Evolutionary conservation across 2,329 filamentous ascomycete genomes (phyloP).

Genomic region (Aspergillus aculeatus): DNA sequence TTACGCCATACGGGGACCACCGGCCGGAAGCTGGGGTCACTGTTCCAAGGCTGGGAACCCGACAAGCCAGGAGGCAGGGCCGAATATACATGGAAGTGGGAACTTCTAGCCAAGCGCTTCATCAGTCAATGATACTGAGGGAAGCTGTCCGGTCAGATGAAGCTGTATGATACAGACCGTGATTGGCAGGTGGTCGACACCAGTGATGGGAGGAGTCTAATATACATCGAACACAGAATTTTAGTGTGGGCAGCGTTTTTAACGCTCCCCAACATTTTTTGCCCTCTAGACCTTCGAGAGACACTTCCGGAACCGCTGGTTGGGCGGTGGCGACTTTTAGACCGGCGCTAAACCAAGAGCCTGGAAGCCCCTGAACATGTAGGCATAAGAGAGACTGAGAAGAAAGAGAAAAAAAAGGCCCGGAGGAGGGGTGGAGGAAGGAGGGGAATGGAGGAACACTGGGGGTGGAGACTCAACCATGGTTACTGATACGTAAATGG

Average conservation of each 20-base stretch:
- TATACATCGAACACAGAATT: background rate
- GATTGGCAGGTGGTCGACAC: background rate
- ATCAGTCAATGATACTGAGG: background rate
- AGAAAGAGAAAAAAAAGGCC: background rate
- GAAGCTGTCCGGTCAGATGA: background rate
- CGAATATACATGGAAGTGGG: background rate
- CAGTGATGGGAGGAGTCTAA: background rate
- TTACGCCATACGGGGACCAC: background rate
- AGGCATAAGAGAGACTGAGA: background rate
- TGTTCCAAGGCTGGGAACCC: background rate
- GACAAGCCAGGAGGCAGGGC: background rate
- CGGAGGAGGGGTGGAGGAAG: background rate
- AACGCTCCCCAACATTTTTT: constrained; percentile 2
- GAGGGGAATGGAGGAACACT: background rate
- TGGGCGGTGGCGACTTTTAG: constrained; percentile 8
- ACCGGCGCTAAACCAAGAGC: constrained; percentile 4
- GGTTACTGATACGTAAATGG: constrained; percentile 1
- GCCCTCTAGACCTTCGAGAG: constrained; percentile 3
- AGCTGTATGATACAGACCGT: background rate
- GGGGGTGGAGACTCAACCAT: constrained; percentile 6
- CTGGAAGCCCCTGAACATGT: constrained; percentile 2
- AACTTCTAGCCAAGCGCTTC: background rate
- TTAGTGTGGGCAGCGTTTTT: background rate
- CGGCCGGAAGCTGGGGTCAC: background rate
- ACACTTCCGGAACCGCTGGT: constrained; percentile 5